phyloP scores from a whole-genome alignment of 768 basidiomycete species.

The Tulasnella sp. region DNA sequence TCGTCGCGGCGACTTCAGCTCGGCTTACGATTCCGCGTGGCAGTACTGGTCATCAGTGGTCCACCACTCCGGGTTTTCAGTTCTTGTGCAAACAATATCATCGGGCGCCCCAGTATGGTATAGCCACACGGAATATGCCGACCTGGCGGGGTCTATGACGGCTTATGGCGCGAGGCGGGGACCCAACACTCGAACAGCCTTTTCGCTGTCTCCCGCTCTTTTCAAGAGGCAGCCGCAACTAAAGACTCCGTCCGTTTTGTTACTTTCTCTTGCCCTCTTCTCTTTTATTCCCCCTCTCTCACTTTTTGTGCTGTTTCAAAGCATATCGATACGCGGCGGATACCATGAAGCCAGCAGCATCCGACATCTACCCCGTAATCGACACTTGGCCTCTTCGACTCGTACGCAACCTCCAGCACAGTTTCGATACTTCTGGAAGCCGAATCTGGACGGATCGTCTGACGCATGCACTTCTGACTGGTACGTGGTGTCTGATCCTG shows the following conservation, averaged over 20 bases:
- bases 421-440: neutral
- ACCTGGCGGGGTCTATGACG: neutral
- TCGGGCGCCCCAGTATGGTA: neutral
- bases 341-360: neutral
- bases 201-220: no score
- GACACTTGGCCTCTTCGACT: neutral
- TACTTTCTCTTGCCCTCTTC: neutral
- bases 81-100: no score
- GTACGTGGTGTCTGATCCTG: neutral
- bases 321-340: neutral
- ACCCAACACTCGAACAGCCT: neutral
- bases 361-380: neutral
- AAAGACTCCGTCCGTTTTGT: no score
- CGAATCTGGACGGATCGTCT: constrained; percentile 11
- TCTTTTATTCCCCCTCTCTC: neutral
- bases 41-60: neutral
- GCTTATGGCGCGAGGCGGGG: neutral
- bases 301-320: neutral
- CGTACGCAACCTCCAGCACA: constrained; percentile 5
- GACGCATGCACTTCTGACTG: constrained; percentile 2
- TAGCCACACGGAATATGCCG: neutral
- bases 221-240: no score
- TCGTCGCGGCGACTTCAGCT: neutral
- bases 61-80: neutral
- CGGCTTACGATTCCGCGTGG: neutral